Percentiles rank a stretch among this genome's conserved stretches.
Conservation (phyloP, 306 rosid genomes). For the Rosa multiflora region DNA sequence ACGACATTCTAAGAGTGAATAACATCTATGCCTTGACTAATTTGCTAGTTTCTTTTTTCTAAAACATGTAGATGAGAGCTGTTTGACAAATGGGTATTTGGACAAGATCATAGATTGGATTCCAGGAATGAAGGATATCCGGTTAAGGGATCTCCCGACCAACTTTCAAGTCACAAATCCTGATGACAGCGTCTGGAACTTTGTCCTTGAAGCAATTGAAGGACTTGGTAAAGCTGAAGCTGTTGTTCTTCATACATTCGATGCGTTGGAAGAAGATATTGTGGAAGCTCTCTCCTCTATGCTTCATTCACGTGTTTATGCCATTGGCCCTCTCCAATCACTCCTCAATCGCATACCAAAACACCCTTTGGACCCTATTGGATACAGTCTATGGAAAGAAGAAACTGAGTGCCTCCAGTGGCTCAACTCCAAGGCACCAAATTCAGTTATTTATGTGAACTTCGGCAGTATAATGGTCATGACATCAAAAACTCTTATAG, state of each 20-base stretch:
- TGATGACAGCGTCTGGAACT: not conserved
- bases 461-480: not conserved
- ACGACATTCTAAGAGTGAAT: not conserved
- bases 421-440: not conserved
- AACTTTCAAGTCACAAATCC: not conserved
- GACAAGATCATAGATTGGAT: conserved; percentile 10
- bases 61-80: conserved; percentile 11
- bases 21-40: too few species aligned
- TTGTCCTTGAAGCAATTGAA: not conserved
- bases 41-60: too few species aligned
- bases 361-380: not conserved
- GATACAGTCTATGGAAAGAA: conserved; percentile 14
- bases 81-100: not conserved
- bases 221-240: not conserved
- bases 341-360: conserved; percentile 10
- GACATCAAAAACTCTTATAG: not conserved
- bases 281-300: not conserved
- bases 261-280: not conserved
- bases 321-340: conserved; percentile 6
- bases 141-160: not conserved
- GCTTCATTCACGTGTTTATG: not conserved
- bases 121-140: conserved; percentile 1
- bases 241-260: not conserved
- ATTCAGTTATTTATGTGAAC: conserved; percentile 11
- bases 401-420: conserved; percentile 7